Evolutionary conservation across 768 basidiomycete species (phyloP).

Genomic region (Rhizopogon vulgaris): DNA sequence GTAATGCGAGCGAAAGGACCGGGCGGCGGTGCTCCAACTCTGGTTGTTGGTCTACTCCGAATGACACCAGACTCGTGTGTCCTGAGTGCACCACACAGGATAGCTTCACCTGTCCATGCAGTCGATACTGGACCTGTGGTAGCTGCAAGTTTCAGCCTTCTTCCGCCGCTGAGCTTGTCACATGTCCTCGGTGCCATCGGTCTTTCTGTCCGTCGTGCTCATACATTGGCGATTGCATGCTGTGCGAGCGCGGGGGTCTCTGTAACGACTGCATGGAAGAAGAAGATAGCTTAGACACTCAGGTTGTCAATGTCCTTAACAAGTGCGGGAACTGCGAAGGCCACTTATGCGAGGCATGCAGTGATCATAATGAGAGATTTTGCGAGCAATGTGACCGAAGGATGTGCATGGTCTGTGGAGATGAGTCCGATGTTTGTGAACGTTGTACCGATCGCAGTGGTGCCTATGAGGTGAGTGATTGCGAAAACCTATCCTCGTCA

Average conservation of each 20-base stretch:
- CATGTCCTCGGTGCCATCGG: slow-evolving; percentile 1
- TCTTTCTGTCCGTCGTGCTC: neutral
- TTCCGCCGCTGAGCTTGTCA: neutral
- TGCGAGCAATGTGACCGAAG: neutral
- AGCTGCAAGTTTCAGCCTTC: neutral
- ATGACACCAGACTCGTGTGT: neutral
- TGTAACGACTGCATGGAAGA: slow-evolving; percentile 2
- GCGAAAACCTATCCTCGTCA: neutral
- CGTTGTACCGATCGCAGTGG: no score
- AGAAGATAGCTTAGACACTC: neutral
- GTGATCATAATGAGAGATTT: neutral
- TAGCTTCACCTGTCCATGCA: neutral
- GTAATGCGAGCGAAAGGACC: no score
- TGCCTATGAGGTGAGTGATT: neutral
- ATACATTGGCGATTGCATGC: neutral
- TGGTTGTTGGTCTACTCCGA: neutral
- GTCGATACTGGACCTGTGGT: slow-evolving; percentile 3
- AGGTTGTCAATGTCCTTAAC: neutral
- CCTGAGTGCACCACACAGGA: slow-evolving; percentile 1
- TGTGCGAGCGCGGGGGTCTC: neutral
- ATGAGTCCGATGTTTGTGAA: no score
- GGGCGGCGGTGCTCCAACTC: neutral
- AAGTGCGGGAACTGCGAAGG: neutral
- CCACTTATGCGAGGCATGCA: neutral
- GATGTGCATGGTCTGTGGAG: neutral